Evolutionary conservation across 352 stramenopile genomes (phyloP), one percentile per base, ranked within the genome.

Genomic region (Phytophthora ohioensis): DNA sequence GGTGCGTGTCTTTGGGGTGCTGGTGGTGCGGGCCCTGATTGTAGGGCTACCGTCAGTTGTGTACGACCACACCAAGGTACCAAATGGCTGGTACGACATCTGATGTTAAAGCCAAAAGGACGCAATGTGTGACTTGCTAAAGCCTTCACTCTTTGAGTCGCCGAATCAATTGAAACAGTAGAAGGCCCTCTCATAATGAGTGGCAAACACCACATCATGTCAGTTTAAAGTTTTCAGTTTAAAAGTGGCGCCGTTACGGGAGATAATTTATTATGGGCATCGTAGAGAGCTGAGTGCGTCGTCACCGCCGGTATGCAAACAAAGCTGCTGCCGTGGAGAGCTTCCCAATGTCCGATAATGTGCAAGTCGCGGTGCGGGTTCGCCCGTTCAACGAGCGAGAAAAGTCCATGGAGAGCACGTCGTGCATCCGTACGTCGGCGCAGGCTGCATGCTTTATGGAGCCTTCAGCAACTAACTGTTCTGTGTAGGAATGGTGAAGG

Each of bases 381-480:
- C 85, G 87, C 32, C 87, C 86, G 11, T 95, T 94, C 57, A 94
- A 94, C 58, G 88, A 95, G 30, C 85, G 86, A 32, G 88, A 95
- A 66, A 91, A 85, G 66, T 71, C 74, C 13, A 87, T 94, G 68
- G 83, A 82, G 41, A 93, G 84, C 79, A 81, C 77, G 0, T 76
- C 80, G 30, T 93, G 87, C 57, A 90, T 94, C 36, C 85, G 84
- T 92, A 78, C 32, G 83, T 60, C 7, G 35, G 21, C 36, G 27
- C 5, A 31, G 12, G 21, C 21, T 27, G 21, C 21, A 27, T 27
- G 21, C 21, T 27, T 27, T 27, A 27, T 27, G 21, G 21, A 27
- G n/a, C 43, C 10, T 61, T 1, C 9, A 21, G 32, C 17, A 12
- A 13, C 41, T 75, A 38, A 75, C 43, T 13, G 30, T 32, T 62